Base-by-base conservation (phyloP, 805 yeast genomes). In the Cyberlindnera xishuangbannaensis region DNA sequence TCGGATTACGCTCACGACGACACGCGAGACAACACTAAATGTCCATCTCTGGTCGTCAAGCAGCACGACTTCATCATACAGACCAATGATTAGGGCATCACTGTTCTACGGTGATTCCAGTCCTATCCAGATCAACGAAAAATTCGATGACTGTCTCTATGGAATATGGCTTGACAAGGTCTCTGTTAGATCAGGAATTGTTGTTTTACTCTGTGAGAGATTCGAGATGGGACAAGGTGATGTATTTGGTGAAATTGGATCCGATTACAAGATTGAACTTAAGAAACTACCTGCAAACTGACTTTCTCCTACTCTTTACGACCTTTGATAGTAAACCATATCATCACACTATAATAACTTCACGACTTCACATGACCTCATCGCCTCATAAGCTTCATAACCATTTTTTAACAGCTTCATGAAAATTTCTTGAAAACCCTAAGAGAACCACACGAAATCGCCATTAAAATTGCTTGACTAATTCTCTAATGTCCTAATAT, bases 61-160 rank as follows among this genome's bases (percentile, higher is more conserved):
- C 2, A 15, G 28, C 0, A 20, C 25, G 10, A 9, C 23, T 20
- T 34, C 53, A 1, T 25, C 44, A n/a, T 71, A 71, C 40, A 54
- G 73, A 26, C 76, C 77, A 8, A 61, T 59, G 15, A 51, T 70
- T 4, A 44, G 76, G 30, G 76, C 64, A 0, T 66, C 72, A 10
- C 39, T 71, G 7, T 69, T 69, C 44, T 47, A 56, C 27, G 18
- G 27, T 4, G 34, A 37, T 13, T 44, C 50, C 4, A 33, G 41
- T 25, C 62, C 70, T 1, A 40, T 67, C 2, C 45, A 51, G 22
- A 48, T 64, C 14, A 64, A 61, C 33, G 58, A 58, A 11, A 40
- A 48, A n/a, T 71, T 73, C 65, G 57, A 56, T 34, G 66, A 64
- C 36, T 54, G 59, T 15, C 40, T 67, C 7, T 66, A 65, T 46